Percentiles rank a stretch among this genome's conserved stretches.
phyloP scores from a whole-genome alignment of 306 rosid species.

The Acacia acuminata region DNA sequence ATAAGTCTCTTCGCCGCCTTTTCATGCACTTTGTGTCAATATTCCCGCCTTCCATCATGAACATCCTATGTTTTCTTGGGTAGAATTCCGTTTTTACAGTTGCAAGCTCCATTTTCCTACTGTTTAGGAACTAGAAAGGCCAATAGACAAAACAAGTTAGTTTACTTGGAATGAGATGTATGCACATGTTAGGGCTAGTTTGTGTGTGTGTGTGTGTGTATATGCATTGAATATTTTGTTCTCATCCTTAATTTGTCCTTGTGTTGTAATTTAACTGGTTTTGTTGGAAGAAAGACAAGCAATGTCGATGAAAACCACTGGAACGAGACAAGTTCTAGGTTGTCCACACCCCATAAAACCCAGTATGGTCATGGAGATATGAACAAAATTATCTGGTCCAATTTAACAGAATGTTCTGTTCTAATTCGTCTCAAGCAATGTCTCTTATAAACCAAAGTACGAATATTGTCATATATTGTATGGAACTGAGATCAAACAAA shows the following conservation, averaged over 20 bases:
- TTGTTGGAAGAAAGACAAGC: constrained; percentile 21
- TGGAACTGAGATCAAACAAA: constrained; percentile 9
- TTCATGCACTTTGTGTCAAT: constrained; percentile 41
- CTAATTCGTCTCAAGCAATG: constrained; percentile 3
- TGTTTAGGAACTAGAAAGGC: neutral
- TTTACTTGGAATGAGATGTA: constrained; percentile 23
- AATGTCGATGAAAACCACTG: constrained; percentile 52
- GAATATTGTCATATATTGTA: constrained; percentile 5
- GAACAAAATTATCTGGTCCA: constrained; percentile 26
- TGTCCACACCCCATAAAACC: constrained; percentile 33
- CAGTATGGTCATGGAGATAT: neutral
- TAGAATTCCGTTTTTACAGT: constrained; percentile 48
- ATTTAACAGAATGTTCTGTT: neutral
- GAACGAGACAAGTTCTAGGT: constrained; percentile 38
- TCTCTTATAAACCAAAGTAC: constrained; percentile 33
- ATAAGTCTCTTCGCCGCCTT: constrained; percentile 53
- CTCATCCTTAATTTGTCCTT: constrained; percentile 33
- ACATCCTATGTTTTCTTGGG: constrained; percentile 38
- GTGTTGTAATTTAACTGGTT: constrained; percentile 17
- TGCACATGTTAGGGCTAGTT: constrained; percentile 4
- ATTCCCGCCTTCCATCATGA: constrained; percentile 42
- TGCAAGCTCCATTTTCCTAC: constrained; percentile 46
- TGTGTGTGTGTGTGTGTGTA: constrained; percentile 15
- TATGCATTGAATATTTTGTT: constrained; percentile 10
- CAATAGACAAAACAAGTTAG: neutral